A percentile compares a stretch with the other conserved stretches of the same genome.
Evolutionary conservation across 129 eudicot species (phyloP).

Genomic region (Rutidosis leptorrhynchoides): DNA sequence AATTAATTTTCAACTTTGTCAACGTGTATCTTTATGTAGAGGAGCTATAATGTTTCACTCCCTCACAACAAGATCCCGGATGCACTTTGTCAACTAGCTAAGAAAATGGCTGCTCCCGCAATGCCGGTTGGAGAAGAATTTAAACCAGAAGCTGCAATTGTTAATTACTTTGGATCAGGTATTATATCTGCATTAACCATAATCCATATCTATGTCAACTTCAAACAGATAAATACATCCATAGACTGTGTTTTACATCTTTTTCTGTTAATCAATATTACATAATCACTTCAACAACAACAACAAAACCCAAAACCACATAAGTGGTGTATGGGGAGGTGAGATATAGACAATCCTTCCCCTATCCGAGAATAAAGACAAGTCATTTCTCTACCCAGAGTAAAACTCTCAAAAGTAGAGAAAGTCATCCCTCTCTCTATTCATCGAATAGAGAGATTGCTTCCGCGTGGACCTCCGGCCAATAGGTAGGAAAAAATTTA

Average conservation of each 20-base stretch:
- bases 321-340: no score
- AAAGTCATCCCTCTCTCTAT: no score
- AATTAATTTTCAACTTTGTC: not conserved
- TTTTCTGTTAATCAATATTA: not conserved
- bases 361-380: no score
- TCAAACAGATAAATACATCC: not conserved
- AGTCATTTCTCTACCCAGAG: no score
- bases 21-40: conserved; percentile 39
- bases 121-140: conserved; percentile 72
- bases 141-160: conserved; percentile 90
- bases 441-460: no score
- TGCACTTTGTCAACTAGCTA: conserved; percentile 68
- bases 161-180: conserved; percentile 90
- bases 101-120: conserved; percentile 74
- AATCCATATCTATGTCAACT: conserved; percentile 7
- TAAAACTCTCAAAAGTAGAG: no score
- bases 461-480: no score
- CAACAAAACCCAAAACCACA: no score
- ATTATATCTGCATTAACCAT: conserved; percentile 11
- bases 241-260: conserved; percentile 11
- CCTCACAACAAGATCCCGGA: conserved; percentile 87
- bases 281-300: no score
- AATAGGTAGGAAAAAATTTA: no score
- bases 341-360: no score
- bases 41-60: conserved; percentile 70